phyloP scores from a whole-genome alignment of 2,329 filamentous ascomycete species.

The Hymenoscyphus salicellus region DNA sequence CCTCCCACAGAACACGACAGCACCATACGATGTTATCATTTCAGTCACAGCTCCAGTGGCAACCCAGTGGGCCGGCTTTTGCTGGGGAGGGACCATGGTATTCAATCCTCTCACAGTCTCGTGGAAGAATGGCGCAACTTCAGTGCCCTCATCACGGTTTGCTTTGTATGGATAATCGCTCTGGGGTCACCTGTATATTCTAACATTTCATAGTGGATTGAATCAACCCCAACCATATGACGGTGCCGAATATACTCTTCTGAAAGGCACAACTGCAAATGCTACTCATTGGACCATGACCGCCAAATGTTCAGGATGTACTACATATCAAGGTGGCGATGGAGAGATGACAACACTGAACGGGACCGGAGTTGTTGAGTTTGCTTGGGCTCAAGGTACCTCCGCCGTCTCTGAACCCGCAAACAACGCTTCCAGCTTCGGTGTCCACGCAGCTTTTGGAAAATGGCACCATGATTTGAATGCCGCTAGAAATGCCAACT shows the following conservation, averaged over 20 bases:
- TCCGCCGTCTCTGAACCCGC: conserved; percentile 18
- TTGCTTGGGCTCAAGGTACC: conserved; percentile 24
- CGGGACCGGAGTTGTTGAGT: conserved; percentile 18
- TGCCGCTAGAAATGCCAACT: conserved; percentile 22
- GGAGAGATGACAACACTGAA: conserved; percentile 17
- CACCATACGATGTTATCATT: conserved; percentile 20
- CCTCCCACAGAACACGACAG: conserved; percentile 15
- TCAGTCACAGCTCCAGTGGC: conserved; percentile 17
- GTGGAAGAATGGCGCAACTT: conserved; percentile 19
- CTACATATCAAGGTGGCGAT: conserved; percentile 20
- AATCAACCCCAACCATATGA: conserved; percentile 20
- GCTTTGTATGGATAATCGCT: conserved; percentile 14
- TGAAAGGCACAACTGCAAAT: conserved; percentile 22
- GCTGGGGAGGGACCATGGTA: conserved; percentile 23
- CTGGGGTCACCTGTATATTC: not conserved
- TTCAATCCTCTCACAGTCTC: conserved; percentile 21
- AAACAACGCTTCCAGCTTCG: conserved; percentile 22
- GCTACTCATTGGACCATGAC: conserved; percentile 24
- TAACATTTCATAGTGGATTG: conserved; percentile 17
- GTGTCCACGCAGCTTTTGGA: conserved; percentile 17
- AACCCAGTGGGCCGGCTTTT: conserved; percentile 20
- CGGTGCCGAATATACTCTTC: conserved; percentile 15
- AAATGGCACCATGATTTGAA: conserved; percentile 26
- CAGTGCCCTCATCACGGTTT: conserved; percentile 16
- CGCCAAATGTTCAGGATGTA: conserved; percentile 22